phyloP scores from a whole-genome alignment of 768 basidiomycete genomes.

The Mrakia frigida region DNA sequence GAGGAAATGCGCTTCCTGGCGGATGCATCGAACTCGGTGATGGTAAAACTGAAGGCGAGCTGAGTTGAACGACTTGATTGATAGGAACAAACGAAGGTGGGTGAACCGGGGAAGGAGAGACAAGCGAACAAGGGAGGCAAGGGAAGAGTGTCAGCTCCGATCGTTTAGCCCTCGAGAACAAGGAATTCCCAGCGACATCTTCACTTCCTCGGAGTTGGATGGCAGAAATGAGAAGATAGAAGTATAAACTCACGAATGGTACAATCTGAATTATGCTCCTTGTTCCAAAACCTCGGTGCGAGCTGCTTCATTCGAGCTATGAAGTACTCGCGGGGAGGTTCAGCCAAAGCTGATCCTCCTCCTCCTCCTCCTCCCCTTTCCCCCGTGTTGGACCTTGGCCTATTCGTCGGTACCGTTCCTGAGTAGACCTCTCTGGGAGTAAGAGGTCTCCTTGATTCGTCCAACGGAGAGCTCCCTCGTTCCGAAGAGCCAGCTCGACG shows the following conservation, averaged over 20 bases:
- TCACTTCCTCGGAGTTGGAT: not conserved
- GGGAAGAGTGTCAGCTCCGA: not conserved
- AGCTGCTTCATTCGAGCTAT: not conserved
- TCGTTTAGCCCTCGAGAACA: not conserved
- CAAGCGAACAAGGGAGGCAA: not conserved
- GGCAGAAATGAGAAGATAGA: not conserved
- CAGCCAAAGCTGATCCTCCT: not conserved
- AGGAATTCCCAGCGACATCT: not conserved
- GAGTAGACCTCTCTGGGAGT: constrained; percentile 9
- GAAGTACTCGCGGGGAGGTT: not conserved
- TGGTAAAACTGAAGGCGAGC: not conserved
- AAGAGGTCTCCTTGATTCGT: not conserved
- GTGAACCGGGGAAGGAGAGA: not conserved
- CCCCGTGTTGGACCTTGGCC: not conserved
- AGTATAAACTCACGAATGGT: constrained; percentile 3
- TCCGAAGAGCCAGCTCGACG: not conserved
- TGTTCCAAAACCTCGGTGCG: not conserved
- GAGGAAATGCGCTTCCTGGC: not conserved
- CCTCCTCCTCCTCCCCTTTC: not conserved
- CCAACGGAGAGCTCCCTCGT: not conserved
- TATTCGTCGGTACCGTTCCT: not conserved
- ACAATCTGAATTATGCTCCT: not conserved
- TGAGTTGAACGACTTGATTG: not conserved
- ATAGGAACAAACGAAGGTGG: not conserved
- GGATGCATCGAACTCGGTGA: not conserved